Evolutionary conservation across 768 basidiomycete genomes (phyloP).

Genomic region (Amanita rimosa): DNA sequence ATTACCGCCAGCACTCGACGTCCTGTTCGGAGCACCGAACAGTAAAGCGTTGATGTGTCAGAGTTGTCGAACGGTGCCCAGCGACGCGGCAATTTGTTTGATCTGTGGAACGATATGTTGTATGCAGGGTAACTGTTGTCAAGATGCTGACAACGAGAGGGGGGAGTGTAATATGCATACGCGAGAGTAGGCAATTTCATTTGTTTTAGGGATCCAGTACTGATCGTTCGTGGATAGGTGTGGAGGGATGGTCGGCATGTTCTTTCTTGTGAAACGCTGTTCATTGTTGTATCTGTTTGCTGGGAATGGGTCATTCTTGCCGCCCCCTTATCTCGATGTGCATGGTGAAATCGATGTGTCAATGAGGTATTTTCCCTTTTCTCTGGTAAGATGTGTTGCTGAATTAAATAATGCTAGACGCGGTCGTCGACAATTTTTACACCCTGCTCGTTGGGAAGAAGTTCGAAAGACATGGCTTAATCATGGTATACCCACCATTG

Average conservation of each 20-base stretch:
- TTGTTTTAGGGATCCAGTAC: background rate
- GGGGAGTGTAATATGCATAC: slow-evolving; percentile 97
- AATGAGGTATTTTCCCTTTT: slow-evolving; percentile 53
- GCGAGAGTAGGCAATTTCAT: slow-evolving; percentile 59
- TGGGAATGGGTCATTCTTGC: slow-evolving; percentile 78
- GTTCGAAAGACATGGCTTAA: slow-evolving; percentile 84
- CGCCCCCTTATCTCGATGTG: slow-evolving; percentile 85
- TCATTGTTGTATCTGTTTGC: slow-evolving; percentile 83
- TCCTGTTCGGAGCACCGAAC: slow-evolving; percentile 56
- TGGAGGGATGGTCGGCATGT: slow-evolving; percentile 81
- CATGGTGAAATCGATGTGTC: slow-evolving; percentile 92
- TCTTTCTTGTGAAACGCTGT: slow-evolving; percentile 87
- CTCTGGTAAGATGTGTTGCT: background rate
- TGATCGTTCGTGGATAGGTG: slow-evolving; percentile 42
- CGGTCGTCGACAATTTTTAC: slow-evolving; percentile 81
- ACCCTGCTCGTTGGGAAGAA: slow-evolving; percentile 82
- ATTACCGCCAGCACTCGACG: slow-evolving; percentile 75
- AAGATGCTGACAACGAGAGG: slow-evolving; percentile 50
- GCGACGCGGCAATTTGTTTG: slow-evolving; percentile 84
- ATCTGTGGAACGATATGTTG: slow-evolving; percentile 84
- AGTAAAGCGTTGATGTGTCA: slow-evolving; percentile 65
- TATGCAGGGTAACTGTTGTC: slow-evolving; percentile 88
- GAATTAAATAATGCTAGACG: slow-evolving; percentile 36
- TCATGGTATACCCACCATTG: slow-evolving; percentile 81
- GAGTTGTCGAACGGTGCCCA: slow-evolving; percentile 68